Base-by-base conservation (phyloP, 2,329 filamentous ascomycete species). In the Myotisia sp. region DNA sequence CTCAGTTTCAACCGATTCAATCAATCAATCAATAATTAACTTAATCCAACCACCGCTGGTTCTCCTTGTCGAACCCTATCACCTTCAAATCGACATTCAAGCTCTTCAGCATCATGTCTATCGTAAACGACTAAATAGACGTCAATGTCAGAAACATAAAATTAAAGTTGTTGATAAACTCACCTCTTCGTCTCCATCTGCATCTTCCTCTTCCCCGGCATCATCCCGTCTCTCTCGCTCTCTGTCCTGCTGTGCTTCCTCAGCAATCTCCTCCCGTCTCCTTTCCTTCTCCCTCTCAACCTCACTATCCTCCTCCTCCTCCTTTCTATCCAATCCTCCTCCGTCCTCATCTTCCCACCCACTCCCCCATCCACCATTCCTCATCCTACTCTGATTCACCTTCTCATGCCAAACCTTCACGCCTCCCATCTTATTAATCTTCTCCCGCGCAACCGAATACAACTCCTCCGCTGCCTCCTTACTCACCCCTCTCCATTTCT, bases 101-200 rank as follows among this genome's bases (percentile, higher is more conserved):
- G 19, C 66, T 71, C 43, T 66, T 67, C 10, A 81, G 62, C 76
- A 80, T 79, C 65, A 71, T 72, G 30, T 69, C 72, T 67, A 81
- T 76, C 8, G 73, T 78, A 46, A 79, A 79, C 8, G 66, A 67
- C 72, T 75, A 43, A 5, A 26, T n/a, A 23, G 36, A 41, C 32
- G 42, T 34, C 17, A 35, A 42, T 37, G 38, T 29, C 22, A 30
- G n/a, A n/a, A 26, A n/a, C 33, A 26, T 17, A 20, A 12, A 12
- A 20, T 9, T 17, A 24, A 16, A 29, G 20, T 6, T 14, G 20
- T 14, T 38, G 33, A 53, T 54, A 40, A 58, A n/a, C n/a, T n/a
- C 58, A 55, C 60, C 55, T 51, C 47, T 5, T 52, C 40, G 26
- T 54, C 50, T 32, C 49, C 49, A 19, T 56, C 45, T 18, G 41